Base-by-base conservation (phyloP, 768 basidiomycete genomes). In the Boletus rex-veris region DNA sequence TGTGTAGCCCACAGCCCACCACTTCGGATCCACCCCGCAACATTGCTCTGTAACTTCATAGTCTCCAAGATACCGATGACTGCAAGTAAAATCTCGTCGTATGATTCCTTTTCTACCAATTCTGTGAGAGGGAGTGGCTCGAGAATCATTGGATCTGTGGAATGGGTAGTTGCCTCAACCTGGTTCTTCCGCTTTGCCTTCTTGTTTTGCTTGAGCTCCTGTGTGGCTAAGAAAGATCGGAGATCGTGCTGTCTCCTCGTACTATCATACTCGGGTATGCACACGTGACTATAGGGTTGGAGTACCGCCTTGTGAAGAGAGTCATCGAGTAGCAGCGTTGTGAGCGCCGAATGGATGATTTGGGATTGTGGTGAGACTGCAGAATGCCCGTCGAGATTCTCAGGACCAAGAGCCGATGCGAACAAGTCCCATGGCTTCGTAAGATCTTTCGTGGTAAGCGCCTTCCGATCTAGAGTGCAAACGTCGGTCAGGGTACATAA, bases 211-310 rank as follows among this genome's bases (percentile, higher is more conserved):
- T 55, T 54, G 24, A 66, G 57, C 5, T 59, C 39, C 42, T 41
- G 52, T 9, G 64, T 58, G 15, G 52, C 54, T 21, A 55, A 42
- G 7, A 78, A 58, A 7, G 53, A 57, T 12, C 54, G 68, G 18
- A 78, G 58, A 52, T 80, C 78, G 16, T 57, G 55, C 16, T 64
- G 63, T 28, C 85, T 78, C 63, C 71, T 72, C 9, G 70, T 59
- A 2, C 67, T 72, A 14, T 76, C 73, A 64, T 91, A 92, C 63
- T 91, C 90, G 10, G 72, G 76, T 58, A 92, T 78, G 63, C 86
- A 89, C 19, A 92, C 71, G 63, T 93, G 91, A 64, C 90, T 93
- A 73, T 80, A 88, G 0, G 90, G 91, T 63, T 93, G 91, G 15
- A 86, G 73, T 28, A 73, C 77, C 0, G 86, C 80, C 59, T 82